A percentile compares a stretch with the other conserved stretches of the same genome.
Evolutionary conservation across 352 stramenopile species (phyloP).

Genomic region (Globisporangium carolinianum): DNA sequence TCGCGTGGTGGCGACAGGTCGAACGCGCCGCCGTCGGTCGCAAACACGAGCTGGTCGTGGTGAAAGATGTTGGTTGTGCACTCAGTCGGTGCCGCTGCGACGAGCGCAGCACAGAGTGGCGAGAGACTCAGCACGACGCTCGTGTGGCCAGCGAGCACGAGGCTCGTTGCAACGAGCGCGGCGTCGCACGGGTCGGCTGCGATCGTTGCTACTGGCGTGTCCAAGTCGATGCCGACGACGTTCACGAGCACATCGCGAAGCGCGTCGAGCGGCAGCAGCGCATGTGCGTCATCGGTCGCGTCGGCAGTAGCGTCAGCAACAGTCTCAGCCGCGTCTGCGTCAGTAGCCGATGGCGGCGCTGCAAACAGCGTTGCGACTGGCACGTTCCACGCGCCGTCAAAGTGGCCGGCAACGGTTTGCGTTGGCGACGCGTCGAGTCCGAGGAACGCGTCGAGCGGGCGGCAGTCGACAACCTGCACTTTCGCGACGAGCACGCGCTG

Average conservation of each 20-base stretch:
- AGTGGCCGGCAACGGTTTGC: constrained; percentile 44
- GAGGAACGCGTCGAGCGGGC: constrained; percentile 38
- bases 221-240: constrained; percentile 28
- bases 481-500: constrained; percentile 22
- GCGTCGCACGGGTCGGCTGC: constrained; percentile 38
- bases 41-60: constrained; percentile 32
- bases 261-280: constrained; percentile 30
- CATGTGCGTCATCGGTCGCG: constrained; percentile 17
- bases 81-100: constrained; percentile 25
- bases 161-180: constrained; percentile 49
- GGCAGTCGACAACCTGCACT: constrained; percentile 47
- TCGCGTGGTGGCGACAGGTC: constrained; percentile 40
- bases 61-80: constrained; percentile 41
- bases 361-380: constrained; percentile 46
- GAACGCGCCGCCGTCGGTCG: constrained; percentile 37
- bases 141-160: constrained; percentile 32
- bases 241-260: constrained; percentile 32
- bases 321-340: neutral
- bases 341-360: neutral
- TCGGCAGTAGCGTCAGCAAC: neutral
- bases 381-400: constrained; percentile 39
- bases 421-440: constrained; percentile 20
- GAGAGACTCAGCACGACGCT: constrained; percentile 31
- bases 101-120: constrained; percentile 31
- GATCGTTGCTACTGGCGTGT: constrained; percentile 34